phyloP scores from a whole-genome alignment of 768 basidiomycete genomes.

The Boletus rubescentipes region DNA sequence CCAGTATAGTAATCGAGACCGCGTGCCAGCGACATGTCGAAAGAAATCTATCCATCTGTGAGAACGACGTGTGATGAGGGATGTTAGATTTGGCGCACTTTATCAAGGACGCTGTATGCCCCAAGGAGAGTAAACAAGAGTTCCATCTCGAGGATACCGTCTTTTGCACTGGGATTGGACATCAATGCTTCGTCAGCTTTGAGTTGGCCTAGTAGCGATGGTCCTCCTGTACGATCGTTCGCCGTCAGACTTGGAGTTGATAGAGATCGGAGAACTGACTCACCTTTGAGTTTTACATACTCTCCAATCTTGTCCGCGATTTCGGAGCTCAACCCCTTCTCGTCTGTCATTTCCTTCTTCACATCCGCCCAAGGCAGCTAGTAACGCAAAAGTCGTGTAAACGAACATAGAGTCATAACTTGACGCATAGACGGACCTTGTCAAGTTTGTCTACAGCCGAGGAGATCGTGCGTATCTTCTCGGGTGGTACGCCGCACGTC shows the following conservation, averaged over 20 bases:
- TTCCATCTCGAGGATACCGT: constrained; percentile 85
- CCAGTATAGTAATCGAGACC: constrained; percentile 99
- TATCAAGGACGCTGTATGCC: constrained; percentile 76
- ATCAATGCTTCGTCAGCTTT: constrained; percentile 61
- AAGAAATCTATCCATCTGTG: constrained; percentile 66
- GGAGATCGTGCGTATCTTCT: constrained; percentile 89
- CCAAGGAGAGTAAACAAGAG: constrained; percentile 79
- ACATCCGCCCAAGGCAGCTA: constrained; percentile 90
- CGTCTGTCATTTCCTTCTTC: constrained; percentile 93
- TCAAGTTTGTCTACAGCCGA: constrained; percentile 98
- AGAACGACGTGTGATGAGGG: not conserved
- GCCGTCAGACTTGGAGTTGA: not conserved
- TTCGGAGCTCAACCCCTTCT: constrained; percentile 81
- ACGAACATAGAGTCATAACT: not conserved
- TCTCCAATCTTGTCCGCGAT: constrained; percentile 94
- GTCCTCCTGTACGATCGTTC: constrained; percentile 54
- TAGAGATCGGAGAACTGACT: not conserved
- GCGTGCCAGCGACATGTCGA: constrained; percentile 96
- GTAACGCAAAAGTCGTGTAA: not conserved
- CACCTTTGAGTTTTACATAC: constrained; percentile 94
- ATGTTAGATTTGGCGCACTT: constrained; percentile 43
- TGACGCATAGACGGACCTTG: constrained; percentile 55
- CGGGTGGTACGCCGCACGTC: constrained; percentile 88
- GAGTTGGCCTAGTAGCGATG: constrained; percentile 71
- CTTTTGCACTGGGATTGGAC: constrained; percentile 71